Percentiles rank a stretch among this genome's conserved stretches.
Conservation (phyloP, 495 filamentous ascomycete species). For the Neurospora sublineolata region DNA sequence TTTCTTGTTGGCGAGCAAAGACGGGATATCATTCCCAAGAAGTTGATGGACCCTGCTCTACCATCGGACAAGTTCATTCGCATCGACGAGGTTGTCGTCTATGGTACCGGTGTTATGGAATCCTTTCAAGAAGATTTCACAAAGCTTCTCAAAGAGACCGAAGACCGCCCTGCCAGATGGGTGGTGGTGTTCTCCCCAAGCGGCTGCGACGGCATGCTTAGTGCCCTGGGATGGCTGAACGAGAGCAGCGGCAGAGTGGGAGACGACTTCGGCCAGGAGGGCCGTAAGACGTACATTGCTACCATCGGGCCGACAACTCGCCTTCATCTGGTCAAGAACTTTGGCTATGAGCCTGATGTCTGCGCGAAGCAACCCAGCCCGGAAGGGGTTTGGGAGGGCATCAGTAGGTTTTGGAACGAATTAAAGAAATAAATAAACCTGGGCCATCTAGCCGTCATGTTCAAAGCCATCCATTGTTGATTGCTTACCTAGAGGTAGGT, state of each 20-base stretch:
- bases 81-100: slow-evolving; percentile 72
- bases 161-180: slow-evolving; percentile 46
- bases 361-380: slow-evolving; percentile 73
- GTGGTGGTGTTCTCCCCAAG: slow-evolving; percentile 90
- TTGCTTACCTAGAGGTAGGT: no score
- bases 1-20: slow-evolving; percentile 83
- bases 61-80: slow-evolving; percentile 33
- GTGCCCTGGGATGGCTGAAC: slow-evolving; percentile 48
- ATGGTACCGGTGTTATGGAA: slow-evolving; percentile 70
- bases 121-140: slow-evolving; percentile 59
- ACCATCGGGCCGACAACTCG: slow-evolving; percentile 93
- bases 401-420: slow-evolving; percentile 36
- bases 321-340: slow-evolving; percentile 53
- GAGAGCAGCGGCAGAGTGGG: slow-evolving; percentile 30
- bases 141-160: slow-evolving; percentile 29
- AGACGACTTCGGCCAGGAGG: background rate
- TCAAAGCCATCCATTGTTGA: background rate
- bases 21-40: slow-evolving; percentile 77
- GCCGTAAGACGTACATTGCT: slow-evolving; percentile 48
- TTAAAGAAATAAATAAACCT: background rate
- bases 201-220: slow-evolving; percentile 72
- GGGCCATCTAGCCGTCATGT: background rate
- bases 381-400: slow-evolving; percentile 64
- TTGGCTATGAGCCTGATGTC: slow-evolving; percentile 67
- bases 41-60: slow-evolving; percentile 45